phyloP scores from a whole-genome alignment of 306 rosid genomes.

The Inga oerstediana region DNA sequence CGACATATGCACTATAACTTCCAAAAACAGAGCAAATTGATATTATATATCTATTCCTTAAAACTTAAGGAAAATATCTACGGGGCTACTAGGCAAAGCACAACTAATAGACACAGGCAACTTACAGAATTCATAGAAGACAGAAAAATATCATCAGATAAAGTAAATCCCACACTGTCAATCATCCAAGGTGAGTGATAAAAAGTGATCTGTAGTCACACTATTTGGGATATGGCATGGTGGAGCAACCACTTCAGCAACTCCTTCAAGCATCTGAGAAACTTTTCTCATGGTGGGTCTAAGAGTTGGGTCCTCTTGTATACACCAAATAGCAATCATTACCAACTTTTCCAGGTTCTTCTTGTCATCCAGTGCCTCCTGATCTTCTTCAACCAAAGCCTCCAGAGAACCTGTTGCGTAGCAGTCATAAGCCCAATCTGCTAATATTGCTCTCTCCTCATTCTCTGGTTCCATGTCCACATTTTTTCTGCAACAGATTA shows the following conservation, averaged over 20 bases:
- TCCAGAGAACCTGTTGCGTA: conserved; percentile 22
- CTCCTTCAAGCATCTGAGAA: conserved; percentile 46
- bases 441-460: conserved; percentile 40
- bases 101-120: background rate
- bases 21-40: too few relatives aligned
- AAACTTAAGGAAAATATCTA: too few relatives aligned
- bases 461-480: conserved; percentile 33
- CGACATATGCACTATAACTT: too few relatives aligned
- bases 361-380: conserved; percentile 41
- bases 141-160: background rate
- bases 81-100: background rate
- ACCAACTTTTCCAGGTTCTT: conserved; percentile 35
- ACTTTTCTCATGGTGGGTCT: conserved; percentile 45
- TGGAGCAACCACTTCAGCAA: too few relatives aligned
- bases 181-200: background rate
- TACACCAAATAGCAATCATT: conserved; percentile 44
- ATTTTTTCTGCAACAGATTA: conserved; percentile 37
- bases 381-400: conserved; percentile 39
- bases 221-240: too few relatives aligned
- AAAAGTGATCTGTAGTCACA: too few relatives aligned
- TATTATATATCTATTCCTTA: too few relatives aligned
- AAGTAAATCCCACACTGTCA: background rate
- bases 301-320: conserved; percentile 44
- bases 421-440: conserved; percentile 49
- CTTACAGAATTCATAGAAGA: background rate